phyloP scores from a whole-genome alignment of 2,329 filamentous ascomycete species.

The Apiospora marii region DNA sequence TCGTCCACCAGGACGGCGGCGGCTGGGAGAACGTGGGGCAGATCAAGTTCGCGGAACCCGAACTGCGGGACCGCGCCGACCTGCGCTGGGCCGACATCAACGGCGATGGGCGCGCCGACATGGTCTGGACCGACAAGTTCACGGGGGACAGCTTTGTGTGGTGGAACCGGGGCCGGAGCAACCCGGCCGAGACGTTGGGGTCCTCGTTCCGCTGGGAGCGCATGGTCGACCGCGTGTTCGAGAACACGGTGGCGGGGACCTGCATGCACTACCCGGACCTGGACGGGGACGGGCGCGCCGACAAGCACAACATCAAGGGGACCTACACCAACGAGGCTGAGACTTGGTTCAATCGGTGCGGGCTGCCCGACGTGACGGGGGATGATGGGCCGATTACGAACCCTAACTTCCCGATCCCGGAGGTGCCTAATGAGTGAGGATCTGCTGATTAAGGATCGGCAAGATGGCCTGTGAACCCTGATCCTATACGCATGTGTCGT shows the following conservation, averaged over 20 bases:
- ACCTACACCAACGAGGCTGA: conserved; percentile 14
- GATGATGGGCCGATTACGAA: conserved; percentile 11
- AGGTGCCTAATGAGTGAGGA: neutral
- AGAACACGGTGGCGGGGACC: conserved; percentile 28
- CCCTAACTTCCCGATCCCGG: neutral
- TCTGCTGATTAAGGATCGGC: neutral
- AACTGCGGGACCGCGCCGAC: conserved; percentile 45
- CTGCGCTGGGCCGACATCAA: conserved; percentile 49
- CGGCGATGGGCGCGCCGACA: conserved; percentile 45
- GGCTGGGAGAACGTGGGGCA: conserved; percentile 35
- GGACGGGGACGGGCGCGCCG: conserved; percentile 38
- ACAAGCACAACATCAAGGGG: conserved; percentile 32
- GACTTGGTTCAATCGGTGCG: conserved; percentile 17
- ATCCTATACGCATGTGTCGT: neutral
- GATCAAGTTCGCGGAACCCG: conserved; percentile 40
- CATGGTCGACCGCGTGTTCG: conserved; percentile 6
- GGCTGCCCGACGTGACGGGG: neutral
- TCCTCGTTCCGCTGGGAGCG: conserved; percentile 33
- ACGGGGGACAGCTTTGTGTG: conserved; percentile 42
- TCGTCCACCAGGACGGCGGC: conserved; percentile 33
- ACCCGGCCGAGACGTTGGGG: conserved; percentile 7
- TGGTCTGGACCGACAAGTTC: conserved; percentile 47
- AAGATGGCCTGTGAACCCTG: no score
- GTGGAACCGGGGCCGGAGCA: conserved; percentile 39
- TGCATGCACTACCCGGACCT: conserved; percentile 38